Evolutionary conservation across 2,329 filamentous ascomycete species (phyloP).

Genomic region (Fusarium siculi): DNA sequence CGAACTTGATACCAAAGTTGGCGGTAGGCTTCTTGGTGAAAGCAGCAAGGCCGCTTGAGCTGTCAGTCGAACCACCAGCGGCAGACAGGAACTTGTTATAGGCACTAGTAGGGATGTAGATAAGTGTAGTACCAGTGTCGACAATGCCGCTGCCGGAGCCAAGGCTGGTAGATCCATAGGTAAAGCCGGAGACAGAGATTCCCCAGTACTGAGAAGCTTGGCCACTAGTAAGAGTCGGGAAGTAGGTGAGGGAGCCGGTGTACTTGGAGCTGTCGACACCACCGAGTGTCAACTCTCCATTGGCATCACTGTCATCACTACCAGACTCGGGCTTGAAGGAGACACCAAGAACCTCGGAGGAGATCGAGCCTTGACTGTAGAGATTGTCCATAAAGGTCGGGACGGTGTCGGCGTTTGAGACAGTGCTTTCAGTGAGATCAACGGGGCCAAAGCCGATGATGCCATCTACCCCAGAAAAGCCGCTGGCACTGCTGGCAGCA

Average conservation of each 20-base stretch:
- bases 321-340: neutral
- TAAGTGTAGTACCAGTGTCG: neutral
- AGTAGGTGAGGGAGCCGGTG: neutral
- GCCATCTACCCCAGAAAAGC: neutral
- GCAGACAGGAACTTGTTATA: neutral
- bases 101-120: neutral
- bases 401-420: neutral
- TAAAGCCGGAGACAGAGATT: neutral
- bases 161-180: neutral
- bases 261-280: neutral
- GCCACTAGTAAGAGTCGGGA: neutral
- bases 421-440: neutral
- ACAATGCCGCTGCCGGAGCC: neutral
- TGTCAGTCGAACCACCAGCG: neutral
- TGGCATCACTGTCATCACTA: neutral
- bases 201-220: neutral
- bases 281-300: constrained; percentile 4
- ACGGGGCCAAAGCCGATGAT: neutral
- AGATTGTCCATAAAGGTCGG: neutral
- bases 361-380: neutral
- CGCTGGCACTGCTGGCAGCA: neutral
- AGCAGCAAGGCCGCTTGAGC: neutral
- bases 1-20: neutral
- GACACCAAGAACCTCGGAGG: neutral
- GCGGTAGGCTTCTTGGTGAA: neutral